Evolutionary conservation across 2,329 filamentous ascomycete species (phyloP).

Genomic region (Fusarium torreyae): DNA sequence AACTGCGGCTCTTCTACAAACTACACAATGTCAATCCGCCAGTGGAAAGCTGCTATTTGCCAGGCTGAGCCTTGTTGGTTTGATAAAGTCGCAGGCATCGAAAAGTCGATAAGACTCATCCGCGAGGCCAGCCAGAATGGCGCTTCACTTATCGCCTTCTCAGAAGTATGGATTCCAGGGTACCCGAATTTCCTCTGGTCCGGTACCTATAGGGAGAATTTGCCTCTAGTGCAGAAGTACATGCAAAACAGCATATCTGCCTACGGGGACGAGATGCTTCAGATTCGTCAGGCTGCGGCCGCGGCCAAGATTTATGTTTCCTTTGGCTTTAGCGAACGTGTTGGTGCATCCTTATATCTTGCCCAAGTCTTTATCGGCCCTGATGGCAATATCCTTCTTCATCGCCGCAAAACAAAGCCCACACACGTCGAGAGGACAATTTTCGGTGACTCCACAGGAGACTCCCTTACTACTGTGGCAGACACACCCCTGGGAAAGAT

Average conservation of each 20-base stretch:
- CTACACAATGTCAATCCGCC: slow-evolving; percentile 3
- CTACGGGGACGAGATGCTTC: neutral
- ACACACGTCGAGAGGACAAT: slow-evolving; percentile 66
- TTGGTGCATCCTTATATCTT: slow-evolving; percentile 2
- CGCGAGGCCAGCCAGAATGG: slow-evolving; percentile 1
- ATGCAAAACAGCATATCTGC: slow-evolving; percentile 9
- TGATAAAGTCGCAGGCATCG: neutral
- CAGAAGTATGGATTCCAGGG: neutral
- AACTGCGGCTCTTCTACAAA: no score
- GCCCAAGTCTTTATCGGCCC: slow-evolving; percentile 58
- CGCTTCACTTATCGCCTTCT: neutral
- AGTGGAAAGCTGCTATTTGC: slow-evolving; percentile 6
- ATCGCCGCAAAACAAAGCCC: slow-evolving; percentile 66
- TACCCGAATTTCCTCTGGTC: slow-evolving; percentile 11
- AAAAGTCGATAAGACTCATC: slow-evolving; percentile 1
- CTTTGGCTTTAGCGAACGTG: slow-evolving; percentile 2
- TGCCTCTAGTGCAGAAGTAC: neutral
- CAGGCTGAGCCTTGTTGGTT: slow-evolving; percentile 12
- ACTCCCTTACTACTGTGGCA: slow-evolving; percentile 57
- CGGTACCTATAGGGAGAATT: neutral
- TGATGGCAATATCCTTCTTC: slow-evolving; percentile 56
- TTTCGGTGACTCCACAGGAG: slow-evolving; percentile 61
- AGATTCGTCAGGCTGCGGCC: neutral
- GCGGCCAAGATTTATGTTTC: neutral
- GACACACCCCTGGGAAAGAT: slow-evolving; percentile 57